Base-by-base conservation (phyloP, 768 basidiomycete species). In the Lentinula raphanica region DNA sequence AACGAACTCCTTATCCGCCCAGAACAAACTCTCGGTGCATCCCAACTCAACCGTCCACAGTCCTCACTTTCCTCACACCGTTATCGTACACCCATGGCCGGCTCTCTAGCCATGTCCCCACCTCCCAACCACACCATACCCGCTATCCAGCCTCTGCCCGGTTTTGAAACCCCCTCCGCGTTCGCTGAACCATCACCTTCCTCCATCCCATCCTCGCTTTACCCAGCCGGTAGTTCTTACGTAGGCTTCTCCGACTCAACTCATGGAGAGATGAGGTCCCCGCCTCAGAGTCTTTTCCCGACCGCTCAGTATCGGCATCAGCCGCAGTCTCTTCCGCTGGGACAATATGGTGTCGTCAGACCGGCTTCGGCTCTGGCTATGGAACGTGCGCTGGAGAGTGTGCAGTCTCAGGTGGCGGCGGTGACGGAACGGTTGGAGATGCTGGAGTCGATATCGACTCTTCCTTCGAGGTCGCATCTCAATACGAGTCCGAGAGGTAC, bases 371-470 rank as follows among this genome's bases (percentile, higher is more conserved):
- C 76, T 19, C 69, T 78, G 36, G 74, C 79, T 6, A 74, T 95
- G 54, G 92, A 94, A 68, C 81, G 81, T 46, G 89, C 89, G 0
- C 74, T 94, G 19, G 90, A 94, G 69, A 85, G 80, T 60, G 79
- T 93, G 51, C 92, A 95, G 68, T 82, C 85, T 0, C 88, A 92
- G 61, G 72, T 94, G 19, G 90, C 90, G 0, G 91, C 91, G 5
- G 78, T 94, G 44, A 84, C 81, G 7, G 92, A 94, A 69, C 85
- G 93, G 28, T 72, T 94, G n/a, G 92, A 94, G 64, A 76, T 79
- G 13, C 71, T 88, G 8, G 86, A 87, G 70, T 72, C 77, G 13
- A 65, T 79, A 13, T 70, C 76, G 19, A 62, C 68, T 38, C 67
- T 74, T 25, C 70, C 74, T 21, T 77, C 78, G 40, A 69, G 72